These are phyloP conservation scores for Penicillium freii DNA, from an alignment of 2,329 filamentous ascomycete species.

Conservation along the genomic window DNA sequence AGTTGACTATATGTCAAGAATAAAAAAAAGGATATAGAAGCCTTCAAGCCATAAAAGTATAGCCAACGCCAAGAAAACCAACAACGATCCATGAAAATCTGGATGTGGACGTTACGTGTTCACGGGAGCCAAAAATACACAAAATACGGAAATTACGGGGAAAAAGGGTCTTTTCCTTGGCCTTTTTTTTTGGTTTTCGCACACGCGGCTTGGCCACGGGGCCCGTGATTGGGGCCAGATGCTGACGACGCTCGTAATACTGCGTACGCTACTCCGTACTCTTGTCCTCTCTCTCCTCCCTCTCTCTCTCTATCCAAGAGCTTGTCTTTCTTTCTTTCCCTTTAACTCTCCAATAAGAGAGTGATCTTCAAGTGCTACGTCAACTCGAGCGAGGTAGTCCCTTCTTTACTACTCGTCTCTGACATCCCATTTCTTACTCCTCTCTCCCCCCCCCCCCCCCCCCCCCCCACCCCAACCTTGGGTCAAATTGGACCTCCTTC, in stretches of 20 bases:
- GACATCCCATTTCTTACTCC: conserved; percentile 8
- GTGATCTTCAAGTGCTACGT: conserved; percentile 9
- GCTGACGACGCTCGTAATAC: conserved; percentile 41
- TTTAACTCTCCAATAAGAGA: conserved; percentile 10
- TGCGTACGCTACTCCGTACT: conserved; percentile 13
- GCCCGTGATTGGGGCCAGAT: conserved; percentile 37
- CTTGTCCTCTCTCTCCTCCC: conserved; percentile 11
- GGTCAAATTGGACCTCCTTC: conserved; percentile 6
- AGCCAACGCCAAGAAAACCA: conserved; percentile 7
- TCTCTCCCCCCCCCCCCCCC: no score
- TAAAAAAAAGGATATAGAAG: conserved; percentile 1
- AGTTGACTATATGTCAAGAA: background rate
- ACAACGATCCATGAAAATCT: conserved; percentile 6
- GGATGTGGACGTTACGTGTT: conserved; percentile 17
- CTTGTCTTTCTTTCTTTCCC: conserved; percentile 12
- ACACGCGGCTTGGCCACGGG: conserved; percentile 40
- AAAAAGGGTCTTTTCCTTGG: conserved; percentile 33
- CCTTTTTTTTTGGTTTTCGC: conserved; percentile 27
- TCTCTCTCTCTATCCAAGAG: conserved; percentile 15
- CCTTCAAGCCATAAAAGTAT: conserved; percentile 5
- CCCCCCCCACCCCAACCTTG: background rate
- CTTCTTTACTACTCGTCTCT: conserved; percentile 16
- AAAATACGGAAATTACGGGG: conserved; percentile 15
- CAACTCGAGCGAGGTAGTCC: conserved; percentile 11
- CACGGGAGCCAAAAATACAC: conserved; percentile 9